Base-by-base conservation (phyloP, 1,139 yeast genomes). In the Blastobotrys illinoisensis region DNA sequence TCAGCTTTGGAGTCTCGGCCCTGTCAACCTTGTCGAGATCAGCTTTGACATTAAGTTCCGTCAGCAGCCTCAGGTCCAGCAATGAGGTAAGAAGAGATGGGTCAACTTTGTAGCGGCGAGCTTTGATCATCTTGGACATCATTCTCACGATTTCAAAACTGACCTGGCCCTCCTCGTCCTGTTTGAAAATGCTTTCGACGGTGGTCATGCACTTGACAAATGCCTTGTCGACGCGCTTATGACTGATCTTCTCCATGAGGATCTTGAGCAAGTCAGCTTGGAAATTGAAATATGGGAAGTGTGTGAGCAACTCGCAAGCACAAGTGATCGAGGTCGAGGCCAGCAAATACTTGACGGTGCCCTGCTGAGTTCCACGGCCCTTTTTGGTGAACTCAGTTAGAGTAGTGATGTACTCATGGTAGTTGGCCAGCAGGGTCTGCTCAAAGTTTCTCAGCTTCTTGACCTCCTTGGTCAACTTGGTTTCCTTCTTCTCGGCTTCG, bases 381-480 rank as follows among this genome's bases (percentile, higher is more conserved):
- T 61, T 60, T 23, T 60, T 60, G 46, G 62, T 48, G 45, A 58
- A 75, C 68, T 46, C 71, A 65, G 21, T 69, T 51, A 93, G 71
- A 36, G 78, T 68, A 51, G 80, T 83, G 48, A 93, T 73, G 64
- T 86, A 93, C n/a, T 75, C 75, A 58, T 79, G 81, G 69, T 90
- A 93, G 63, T 86, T 82, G 16, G 76, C 68, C 7, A 90, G 85
- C 57, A 93, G 75, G 4, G 79, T 73, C 67, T 91, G 95, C 71
- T 93, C 99, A 68, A 86, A 90, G 56, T 76, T 78, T 67, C 98
- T 80, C 61, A 87, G 72, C 64, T 79, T 80, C 16, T 87, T 84
- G 44, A 91, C 86, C 21, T 93, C 99, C 67, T 79, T 88, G 19
- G 93, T 77, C 3, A 89, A 96, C 64, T 83, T 88, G 64, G 88